These are phyloP conservation scores for Anthostomella pinea DNA, from an alignment of 2,329 filamentous ascomycete species.

Conservation along the genomic window DNA sequence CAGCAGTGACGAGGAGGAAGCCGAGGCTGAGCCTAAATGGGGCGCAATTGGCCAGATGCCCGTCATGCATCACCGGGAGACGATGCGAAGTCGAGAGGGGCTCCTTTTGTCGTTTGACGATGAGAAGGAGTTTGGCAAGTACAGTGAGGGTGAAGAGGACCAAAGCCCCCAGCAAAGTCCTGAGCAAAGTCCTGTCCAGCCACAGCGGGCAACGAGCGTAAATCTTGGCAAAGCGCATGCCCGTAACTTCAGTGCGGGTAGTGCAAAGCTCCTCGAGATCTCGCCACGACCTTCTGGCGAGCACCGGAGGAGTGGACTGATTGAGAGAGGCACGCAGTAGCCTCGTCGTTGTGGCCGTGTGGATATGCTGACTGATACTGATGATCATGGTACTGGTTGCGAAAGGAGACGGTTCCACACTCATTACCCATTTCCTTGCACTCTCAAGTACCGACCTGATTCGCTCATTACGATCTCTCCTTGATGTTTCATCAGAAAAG, in stretches of 20 bases:
- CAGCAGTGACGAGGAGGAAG: conserved; percentile 59
- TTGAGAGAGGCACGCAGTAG: conserved; percentile 30
- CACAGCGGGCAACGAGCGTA: conserved; percentile 68
- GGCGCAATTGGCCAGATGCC: conserved; percentile 49
- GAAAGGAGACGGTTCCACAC: conserved; percentile 21
- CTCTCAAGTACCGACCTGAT: conserved; percentile 26
- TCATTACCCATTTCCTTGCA: conserved; percentile 29
- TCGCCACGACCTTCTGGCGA: conserved; percentile 54
- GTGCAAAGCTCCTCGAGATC: conserved; percentile 70
- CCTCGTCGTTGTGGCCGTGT: conserved; percentile 4
- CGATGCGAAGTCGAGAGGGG: conserved; percentile 52
- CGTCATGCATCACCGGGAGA: conserved; percentile 46
- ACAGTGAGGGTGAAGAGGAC: conserved; percentile 28
- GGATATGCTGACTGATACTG: conserved; percentile 10
- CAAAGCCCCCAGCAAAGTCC: too few species aligned
- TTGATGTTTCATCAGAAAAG: conserved; percentile 22
- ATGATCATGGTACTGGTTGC: conserved; percentile 10
- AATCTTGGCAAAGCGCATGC: conserved; percentile 63
- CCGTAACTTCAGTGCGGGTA: conserved; percentile 73
- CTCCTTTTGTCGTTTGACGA: conserved; percentile 42
- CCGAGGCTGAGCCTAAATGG: conserved; percentile 48
- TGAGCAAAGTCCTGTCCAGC: conserved; percentile 32
- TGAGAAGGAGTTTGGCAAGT: conserved; percentile 31
- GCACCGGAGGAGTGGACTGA: conserved; percentile 35
- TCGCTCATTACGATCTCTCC: conserved; percentile 33